Evolutionary conservation across 1,139 yeast genomes (phyloP).

Genomic region (Nadsonia commutata): DNA sequence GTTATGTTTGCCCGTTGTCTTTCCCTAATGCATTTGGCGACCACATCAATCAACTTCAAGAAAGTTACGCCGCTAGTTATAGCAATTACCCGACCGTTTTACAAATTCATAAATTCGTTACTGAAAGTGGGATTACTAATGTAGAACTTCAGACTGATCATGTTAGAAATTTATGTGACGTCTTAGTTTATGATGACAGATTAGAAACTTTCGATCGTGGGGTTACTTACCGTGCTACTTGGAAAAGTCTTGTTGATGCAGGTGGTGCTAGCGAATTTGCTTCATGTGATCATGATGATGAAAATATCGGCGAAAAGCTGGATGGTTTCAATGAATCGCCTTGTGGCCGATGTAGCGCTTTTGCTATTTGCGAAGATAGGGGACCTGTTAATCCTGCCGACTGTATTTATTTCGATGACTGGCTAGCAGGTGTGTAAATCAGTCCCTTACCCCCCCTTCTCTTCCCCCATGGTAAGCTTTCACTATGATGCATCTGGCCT

Average conservation of each 20-base stretch:
- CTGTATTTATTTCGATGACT: conserved; percentile 23
- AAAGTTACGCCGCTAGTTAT: conserved; percentile 35
- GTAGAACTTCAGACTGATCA: conserved; percentile 66
- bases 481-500: no score
- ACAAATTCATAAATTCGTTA: conserved; percentile 62
- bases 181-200: conserved; percentile 73
- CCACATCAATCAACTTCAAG: conserved; percentile 7
- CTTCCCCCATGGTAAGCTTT: no score
- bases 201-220: conserved; percentile 45
- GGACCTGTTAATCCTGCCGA: conserved; percentile 24
- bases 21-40: conserved; percentile 52
- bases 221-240: conserved; percentile 31
- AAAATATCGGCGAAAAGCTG: conserved; percentile 8
- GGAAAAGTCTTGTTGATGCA: conserved; percentile 45
- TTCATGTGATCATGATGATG: conserved; percentile 7
- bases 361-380: conserved; percentile 17
- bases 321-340: conserved; percentile 23
- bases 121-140: conserved; percentile 60
- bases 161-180: conserved; percentile 74
- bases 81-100: conserved; percentile 55
- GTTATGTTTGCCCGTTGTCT: conserved; percentile 61
- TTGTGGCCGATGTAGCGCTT: conserved; percentile 23
- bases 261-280: conserved; percentile 29
- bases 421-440: conserved; percentile 61
- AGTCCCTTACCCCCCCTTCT: no score